These are phyloP conservation scores for Mortierella alpina DNA, from an alignment of 192 early-diverging fungal species.

Conservation along the genomic window DNA sequence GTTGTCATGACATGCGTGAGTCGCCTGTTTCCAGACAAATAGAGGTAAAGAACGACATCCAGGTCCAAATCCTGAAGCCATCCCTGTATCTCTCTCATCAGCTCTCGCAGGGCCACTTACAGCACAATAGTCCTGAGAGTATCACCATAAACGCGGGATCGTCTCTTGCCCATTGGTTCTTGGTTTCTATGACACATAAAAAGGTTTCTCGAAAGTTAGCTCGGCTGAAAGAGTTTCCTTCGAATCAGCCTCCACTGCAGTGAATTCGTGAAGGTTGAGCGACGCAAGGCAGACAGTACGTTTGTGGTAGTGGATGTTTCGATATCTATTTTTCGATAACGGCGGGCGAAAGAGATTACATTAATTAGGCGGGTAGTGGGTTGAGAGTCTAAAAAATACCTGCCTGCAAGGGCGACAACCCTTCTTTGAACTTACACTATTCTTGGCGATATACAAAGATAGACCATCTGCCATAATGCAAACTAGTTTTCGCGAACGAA, in stretches of 20 bases:
- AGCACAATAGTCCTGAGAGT: slow-evolving; percentile 68
- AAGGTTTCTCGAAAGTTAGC: background rate
- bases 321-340: slow-evolving; percentile 72
- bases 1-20: background rate
- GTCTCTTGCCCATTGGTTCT: slow-evolving; percentile 98
- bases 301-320: slow-evolving; percentile 97
- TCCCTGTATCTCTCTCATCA: background rate
- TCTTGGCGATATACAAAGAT: slow-evolving; percentile 81
- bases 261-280: too few relatives aligned
- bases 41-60: background rate
- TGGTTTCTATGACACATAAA: slow-evolving; percentile 77
- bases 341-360: slow-evolving; percentile 1
- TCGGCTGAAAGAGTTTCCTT: background rate
- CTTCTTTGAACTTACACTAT: slow-evolving; percentile 75
- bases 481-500: slow-evolving; percentile 57
- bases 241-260: background rate
- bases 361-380: background rate
- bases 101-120: slow-evolving; percentile 56
- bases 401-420: background rate
- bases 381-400: background rate
- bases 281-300: slow-evolving; percentile 62
- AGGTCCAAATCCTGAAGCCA: background rate
- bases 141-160: slow-evolving; percentile 95
- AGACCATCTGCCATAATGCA: slow-evolving; percentile 90
- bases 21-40: background rate